phyloP scores from a whole-genome alignment of 2,329 filamentous ascomycete species.

The Lachnellula occidentalis region DNA sequence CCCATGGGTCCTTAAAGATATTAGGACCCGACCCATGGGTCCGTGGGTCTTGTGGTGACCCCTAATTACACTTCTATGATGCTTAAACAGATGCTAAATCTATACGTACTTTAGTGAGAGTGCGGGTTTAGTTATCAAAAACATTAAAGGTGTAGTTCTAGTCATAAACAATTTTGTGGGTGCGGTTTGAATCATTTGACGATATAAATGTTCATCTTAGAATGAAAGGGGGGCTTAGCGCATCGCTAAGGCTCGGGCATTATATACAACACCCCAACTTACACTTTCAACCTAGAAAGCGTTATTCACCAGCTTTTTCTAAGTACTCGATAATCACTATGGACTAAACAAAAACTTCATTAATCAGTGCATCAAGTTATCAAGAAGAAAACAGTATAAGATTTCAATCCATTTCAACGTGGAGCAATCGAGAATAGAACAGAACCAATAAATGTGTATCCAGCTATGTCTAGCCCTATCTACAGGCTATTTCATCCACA shows the following conservation, averaged over 20 bases:
- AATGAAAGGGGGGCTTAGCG: neutral
- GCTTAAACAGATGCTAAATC: too few relatives aligned
- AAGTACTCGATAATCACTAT: neutral
- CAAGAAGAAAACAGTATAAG: neutral
- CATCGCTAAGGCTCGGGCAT: neutral
- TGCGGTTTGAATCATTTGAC: neutral
- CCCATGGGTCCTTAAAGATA: too few relatives aligned
- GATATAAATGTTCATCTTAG: neutral
- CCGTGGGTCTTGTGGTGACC: too few relatives aligned
- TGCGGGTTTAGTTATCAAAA: too few relatives aligned
- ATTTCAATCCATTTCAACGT: neutral
- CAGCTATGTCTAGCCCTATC: neutral
- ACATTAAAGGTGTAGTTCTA: too few relatives aligned
- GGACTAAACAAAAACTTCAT: neutral
- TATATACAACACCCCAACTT: neutral
- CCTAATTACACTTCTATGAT: too few relatives aligned
- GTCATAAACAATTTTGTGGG: too few relatives aligned
- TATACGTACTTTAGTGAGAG: too few relatives aligned
- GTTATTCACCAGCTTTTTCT: neutral
- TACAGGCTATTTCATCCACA: neutral
- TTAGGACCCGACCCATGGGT: too few relatives aligned
- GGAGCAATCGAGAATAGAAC: neutral
- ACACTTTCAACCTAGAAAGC: neutral
- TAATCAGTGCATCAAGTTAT: neutral
- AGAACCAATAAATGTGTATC: neutral